Evolutionary conservation across 2,329 filamentous ascomycete species (phyloP), one percentile per base, ranked within the genome.

Genomic region (Fusarium sp.): DNA sequence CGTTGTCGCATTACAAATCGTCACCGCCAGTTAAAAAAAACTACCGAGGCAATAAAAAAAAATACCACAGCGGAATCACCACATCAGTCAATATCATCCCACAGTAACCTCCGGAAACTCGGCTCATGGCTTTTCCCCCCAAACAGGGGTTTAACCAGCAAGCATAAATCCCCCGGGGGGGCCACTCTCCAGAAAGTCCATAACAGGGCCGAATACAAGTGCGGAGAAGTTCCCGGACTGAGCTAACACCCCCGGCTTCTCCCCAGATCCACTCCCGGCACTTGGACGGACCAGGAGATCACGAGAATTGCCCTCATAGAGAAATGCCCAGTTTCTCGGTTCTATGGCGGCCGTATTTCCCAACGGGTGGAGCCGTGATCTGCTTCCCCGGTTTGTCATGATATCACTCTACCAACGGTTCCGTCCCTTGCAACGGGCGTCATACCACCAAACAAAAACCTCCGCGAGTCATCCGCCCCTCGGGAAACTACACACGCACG

Each of bases 281-380:
- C 60, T 70, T 70, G 27, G 27, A 7, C 47, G 24, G 14, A n/a
- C 42, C 42, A 37, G 40, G 11, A 16, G 14, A 18, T 67, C 63
- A 64, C 59, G 67, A 62, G 62, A 64, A 58, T 58, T 57, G n/a
- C 40, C 45, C 62, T 50, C 59, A 45, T 35, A 68, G 14, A 16
- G 8, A 75, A 65, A 77, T 72, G 54, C 34, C 66, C 74, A 70
- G 76, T 6, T 40, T 6, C 59, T 76, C 76, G 76, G 76, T 71
- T 65, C 62, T 67, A 77, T 65, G 54, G 18, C 76, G 76, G 76
- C 63, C 72, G 66, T 77, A 78, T 71, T 77, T 65, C 60, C 62
- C 59, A 24, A 24, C 14, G 13, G 29, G 64, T 72, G 67, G 64
- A 66, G 24, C 16, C 34, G 68, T 65, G 70, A 68, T 68, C 67